Conservation (phyloP, 2,329 filamentous ascomycete species). For the Xylaria sp. region DNA sequence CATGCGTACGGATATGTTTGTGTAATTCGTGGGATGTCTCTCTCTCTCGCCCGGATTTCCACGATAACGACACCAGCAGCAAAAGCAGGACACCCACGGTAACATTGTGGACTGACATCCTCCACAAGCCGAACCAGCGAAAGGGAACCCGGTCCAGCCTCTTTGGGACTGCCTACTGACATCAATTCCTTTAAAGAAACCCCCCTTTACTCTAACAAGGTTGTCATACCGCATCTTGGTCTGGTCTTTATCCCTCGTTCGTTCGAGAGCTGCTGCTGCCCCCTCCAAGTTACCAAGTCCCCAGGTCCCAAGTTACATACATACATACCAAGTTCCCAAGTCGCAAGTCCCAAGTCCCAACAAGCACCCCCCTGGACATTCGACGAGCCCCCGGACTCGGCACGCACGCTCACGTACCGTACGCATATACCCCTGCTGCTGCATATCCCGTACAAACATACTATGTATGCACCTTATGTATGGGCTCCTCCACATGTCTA, state of each 20-base stretch:
- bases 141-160: constrained; percentile 25
- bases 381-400: constrained; percentile 29
- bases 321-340: no score
- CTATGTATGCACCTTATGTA: constrained; percentile 36
- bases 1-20: constrained; percentile 11
- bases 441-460: constrained; percentile 32
- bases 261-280: constrained; percentile 18
- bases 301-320: background rate
- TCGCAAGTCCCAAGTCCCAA: background rate
- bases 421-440: constrained; percentile 33
- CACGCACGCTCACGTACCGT: constrained; percentile 25
- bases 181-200: constrained; percentile 29
- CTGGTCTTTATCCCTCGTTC: constrained; percentile 25
- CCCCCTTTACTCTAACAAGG: constrained; percentile 27
- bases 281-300: constrained; percentile 23
- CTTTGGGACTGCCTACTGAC: constrained; percentile 25
- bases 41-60: constrained; percentile 25
- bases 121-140: constrained; percentile 27
- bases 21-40: constrained; percentile 15
- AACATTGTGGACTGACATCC: constrained; percentile 29
- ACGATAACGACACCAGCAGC: constrained; percentile 21
- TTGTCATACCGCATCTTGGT: constrained; percentile 32
- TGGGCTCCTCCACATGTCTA: constrained; percentile 33
- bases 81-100: constrained; percentile 21
- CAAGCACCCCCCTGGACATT: constrained; percentile 26